Base-by-base conservation (phyloP, 108 stramenopile genomes). In the Cyclotella sp. region DNA sequence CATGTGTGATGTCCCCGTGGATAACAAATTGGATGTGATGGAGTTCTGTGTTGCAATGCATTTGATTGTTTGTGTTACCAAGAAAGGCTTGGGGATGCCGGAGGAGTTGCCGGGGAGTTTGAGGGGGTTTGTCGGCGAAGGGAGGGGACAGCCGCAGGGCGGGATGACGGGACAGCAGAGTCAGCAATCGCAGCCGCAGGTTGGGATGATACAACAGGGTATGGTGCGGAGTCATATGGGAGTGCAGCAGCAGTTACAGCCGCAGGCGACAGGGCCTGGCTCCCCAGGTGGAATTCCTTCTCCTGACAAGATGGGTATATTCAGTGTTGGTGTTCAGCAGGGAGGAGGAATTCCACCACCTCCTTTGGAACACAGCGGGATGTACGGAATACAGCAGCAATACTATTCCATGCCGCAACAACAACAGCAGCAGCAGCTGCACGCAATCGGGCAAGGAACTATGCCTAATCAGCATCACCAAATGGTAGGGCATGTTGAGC, bases 31-130 rank as follows among this genome's bases (percentile, higher is more conserved):
- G 80, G 93, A 92, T 71, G 78, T 72, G 58, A 51, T 90, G 43
- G 98, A 97, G 69, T 98, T 98, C 80, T 95, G 91, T 67, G 80
- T 97, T 15, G 96, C 95, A 0, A 98, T 97, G 97, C 98, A 98
- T 79, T 80, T 98, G 73, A 97, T 98, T 81, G 97, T 97, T 15
- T 97, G 97, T 70, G 74, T 97, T 51, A 90, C 89, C 68, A 93
- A 90, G 73, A 93, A 93, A 83, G 89, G 89, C 58, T 72, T 96
- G 71, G 85, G 86, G 0, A 52, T 85, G 58, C 95, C 95, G 12
- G 72, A 59, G 0, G n/a, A 62, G 1, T 79, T 96, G 70, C 95
- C 95, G 14, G 57, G 55, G 27, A 90, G 87, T 46, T 72, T 96
- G 43, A 72, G 29, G 15, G 67, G 66, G n/a, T 15, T 83, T 9